Conservation (phyloP, 1,284 basidiomycete species). For the Gomphus bonarii region DNA sequence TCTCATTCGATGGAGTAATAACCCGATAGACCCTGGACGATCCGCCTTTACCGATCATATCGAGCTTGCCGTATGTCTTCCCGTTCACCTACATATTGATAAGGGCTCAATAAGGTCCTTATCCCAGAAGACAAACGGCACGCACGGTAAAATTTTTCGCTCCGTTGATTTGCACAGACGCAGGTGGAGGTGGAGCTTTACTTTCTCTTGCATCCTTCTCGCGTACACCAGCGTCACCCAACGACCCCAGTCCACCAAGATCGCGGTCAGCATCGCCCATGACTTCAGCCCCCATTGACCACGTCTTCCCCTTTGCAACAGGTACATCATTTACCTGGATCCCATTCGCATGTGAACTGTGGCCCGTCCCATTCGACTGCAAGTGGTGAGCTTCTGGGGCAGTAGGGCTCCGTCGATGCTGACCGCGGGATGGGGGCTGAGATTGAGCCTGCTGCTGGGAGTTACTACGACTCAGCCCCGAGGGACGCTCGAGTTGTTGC, state of each 20-base stretch:
- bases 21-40: slow-evolving; percentile 92
- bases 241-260: slow-evolving; percentile 20
- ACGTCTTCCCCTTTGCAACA: slow-evolving; percentile 29
- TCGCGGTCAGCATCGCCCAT: slow-evolving; percentile 27
- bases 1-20: slow-evolving; percentile 61
- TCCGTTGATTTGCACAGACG: slow-evolving; percentile 16
- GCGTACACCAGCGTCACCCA: slow-evolving; percentile 22
- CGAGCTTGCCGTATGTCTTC: slow-evolving; percentile 70
- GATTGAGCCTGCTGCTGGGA: neutral
- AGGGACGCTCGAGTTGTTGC: neutral
- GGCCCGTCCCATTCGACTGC: slow-evolving; percentile 16
- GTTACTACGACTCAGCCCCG: neutral
- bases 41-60: slow-evolving; percentile 85
- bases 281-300: slow-evolving; percentile 26
- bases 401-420: slow-evolving; percentile 50
- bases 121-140: neutral
- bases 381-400: slow-evolving; percentile 38
- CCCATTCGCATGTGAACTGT: neutral
- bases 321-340: neutral
- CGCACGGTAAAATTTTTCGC: slow-evolving; percentile 18
- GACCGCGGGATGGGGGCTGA: neutral
- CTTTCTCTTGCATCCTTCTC: slow-evolving; percentile 21
- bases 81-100: slow-evolving; percentile 55
- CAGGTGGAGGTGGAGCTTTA: slow-evolving; percentile 14
- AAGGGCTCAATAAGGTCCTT: slow-evolving; percentile 1